Conservation (phyloP, 2,329 filamentous ascomycete genomes). For the Fusarium nanum region DNA sequence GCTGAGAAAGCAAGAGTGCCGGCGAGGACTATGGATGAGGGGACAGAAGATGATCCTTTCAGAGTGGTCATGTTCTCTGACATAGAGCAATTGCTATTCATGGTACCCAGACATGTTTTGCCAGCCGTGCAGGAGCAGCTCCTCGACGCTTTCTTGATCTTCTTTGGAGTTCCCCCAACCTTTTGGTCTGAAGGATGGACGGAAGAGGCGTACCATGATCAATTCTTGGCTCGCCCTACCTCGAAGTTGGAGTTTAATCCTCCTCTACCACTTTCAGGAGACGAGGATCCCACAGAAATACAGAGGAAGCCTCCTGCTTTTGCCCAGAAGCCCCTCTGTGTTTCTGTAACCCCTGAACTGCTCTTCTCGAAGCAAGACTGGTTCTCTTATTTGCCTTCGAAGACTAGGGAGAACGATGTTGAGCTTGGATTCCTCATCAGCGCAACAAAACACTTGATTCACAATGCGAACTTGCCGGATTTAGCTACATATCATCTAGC, state of each 20-base stretch:
- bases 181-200: constrained; percentile 48
- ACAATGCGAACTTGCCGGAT: constrained; percentile 48
- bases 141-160: constrained; percentile 77
- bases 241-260: constrained; percentile 4
- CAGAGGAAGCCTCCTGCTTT: constrained; percentile 48
- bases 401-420: constrained; percentile 38
- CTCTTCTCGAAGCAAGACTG: constrained; percentile 62
- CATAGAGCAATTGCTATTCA: constrained; percentile 71
- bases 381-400: constrained; percentile 58
- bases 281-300: constrained; percentile 37
- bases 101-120: constrained; percentile 57
- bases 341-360: constrained; percentile 59
- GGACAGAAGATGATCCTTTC: constrained; percentile 83
- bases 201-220: constrained; percentile 48
- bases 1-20: constrained; percentile 67
- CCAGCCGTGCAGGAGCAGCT: constrained; percentile 59
- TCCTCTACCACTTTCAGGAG: not conserved
- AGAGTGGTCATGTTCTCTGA: constrained; percentile 85
- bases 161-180: constrained; percentile 71
- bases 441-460: constrained; percentile 69
- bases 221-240: constrained; percentile 41
- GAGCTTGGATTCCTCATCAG: constrained; percentile 63
- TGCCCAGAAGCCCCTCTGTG: constrained; percentile 43
- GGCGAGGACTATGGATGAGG: constrained; percentile 79
- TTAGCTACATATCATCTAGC: constrained; percentile 78